phyloP scores from a whole-genome alignment of 768 basidiomycete species.

The Pleurotus salmoneostramineus region DNA sequence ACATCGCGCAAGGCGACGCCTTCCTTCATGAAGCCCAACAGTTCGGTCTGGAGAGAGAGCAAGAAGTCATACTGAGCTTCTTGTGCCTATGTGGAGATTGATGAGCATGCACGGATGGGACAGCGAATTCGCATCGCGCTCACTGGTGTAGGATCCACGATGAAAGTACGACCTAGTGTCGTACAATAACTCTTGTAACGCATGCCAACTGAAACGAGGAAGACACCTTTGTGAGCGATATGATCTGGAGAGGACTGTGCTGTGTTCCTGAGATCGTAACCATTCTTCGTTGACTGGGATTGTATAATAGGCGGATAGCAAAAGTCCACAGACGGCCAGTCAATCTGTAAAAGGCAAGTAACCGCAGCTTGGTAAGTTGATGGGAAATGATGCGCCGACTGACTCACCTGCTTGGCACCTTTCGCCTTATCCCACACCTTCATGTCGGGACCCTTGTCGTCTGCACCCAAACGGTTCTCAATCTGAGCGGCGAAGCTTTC shows the following conservation, averaged over 20 bases:
- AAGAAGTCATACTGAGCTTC: conserved; percentile 83
- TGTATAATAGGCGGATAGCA: conserved; percentile 96
- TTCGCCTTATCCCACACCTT: conserved; percentile 86
- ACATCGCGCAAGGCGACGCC: conserved; percentile 74
- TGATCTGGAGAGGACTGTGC: conserved; percentile 82
- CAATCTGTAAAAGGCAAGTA: conserved; percentile 50
- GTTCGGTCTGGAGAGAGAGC: conserved; percentile 70
- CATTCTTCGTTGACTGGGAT: conserved; percentile 76
- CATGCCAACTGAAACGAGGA: conserved; percentile 83
- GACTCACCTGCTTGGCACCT: conserved; percentile 67
- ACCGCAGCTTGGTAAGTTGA: conserved; percentile 4
- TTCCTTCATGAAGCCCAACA: conserved; percentile 74
- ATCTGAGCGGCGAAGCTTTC: conserved; percentile 82
- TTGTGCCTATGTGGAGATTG: conserved; percentile 62
- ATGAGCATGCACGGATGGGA: background rate
- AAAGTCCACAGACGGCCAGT: conserved; percentile 90
- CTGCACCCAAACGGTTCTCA: conserved; percentile 84
- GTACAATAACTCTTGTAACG: conserved; percentile 92
- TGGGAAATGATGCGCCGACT: background rate
- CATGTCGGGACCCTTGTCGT: conserved; percentile 88
- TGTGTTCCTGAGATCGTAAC: conserved; percentile 86
- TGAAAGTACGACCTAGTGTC: conserved; percentile 90
- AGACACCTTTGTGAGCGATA: conserved; percentile 85
- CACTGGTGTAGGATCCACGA: conserved; percentile 91
- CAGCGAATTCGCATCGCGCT: conserved; percentile 10